Evolutionary conservation across 164 flowering plant genomes (phyloP), one percentile per base, ranked within the genome.

Genomic region (Platanus orientalis): DNA sequence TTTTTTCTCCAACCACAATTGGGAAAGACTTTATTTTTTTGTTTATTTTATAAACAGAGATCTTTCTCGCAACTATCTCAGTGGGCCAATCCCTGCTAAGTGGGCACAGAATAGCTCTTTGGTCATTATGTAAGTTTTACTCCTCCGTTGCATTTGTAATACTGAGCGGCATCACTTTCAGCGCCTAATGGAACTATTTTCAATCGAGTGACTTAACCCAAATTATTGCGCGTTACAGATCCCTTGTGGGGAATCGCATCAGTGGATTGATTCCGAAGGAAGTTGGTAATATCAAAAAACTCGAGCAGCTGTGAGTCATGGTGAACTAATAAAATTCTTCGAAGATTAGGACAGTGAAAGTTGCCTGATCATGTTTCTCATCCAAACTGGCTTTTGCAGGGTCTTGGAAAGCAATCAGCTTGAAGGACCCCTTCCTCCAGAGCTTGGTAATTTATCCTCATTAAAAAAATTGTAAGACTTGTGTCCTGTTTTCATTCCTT

Each of bases 241-340:
- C 80, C 10, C 60, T 81, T 47, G 27, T 84, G 58, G 98, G 86
- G 52, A 93, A 93, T 73, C 84, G 84, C 24, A 44, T 88, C 6
- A 75, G 64, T 62, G 98, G 76, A 62, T 16, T 48, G 10, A 72
- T 75, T 25, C 79, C 79, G 1, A 51, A 32, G 42, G 73, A 69
- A 45, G 19, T 75, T 19, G 76, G 79, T 13, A 42, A 42, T 21
- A 69, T 72, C 28, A 1, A 25, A 36, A 68, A 73, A 0, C 66
- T 75, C 1, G 58, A 23, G 52, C 55, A 49, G 20, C 21, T 75
- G 79, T 75, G 68, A 67, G 72, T 54, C 29, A 28, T 13, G 19
- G 6, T 2, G 23, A 23, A 23, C 19, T 34, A n/a, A n/a, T 13
- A 28, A 7, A 11, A 24, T 54, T 14, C 14, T n/a, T 20, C 11